These are phyloP conservation scores for Metschnikowia hibisci DNA, from an alignment of 805 yeast species.

Conservation along the genomic window DNA sequence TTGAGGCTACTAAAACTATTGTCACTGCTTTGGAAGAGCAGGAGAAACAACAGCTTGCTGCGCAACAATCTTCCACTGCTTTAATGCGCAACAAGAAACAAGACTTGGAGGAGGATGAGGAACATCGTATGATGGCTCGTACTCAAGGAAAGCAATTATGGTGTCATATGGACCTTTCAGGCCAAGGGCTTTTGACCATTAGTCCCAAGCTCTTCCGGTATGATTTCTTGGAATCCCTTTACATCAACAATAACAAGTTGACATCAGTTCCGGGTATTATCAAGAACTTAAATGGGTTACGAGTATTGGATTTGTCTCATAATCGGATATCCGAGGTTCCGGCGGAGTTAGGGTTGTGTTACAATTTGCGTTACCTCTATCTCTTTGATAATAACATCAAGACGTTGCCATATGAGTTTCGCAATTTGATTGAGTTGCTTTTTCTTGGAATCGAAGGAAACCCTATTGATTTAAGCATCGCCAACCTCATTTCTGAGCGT, in stretches of 20 bases:
- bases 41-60: constrained; percentile 39
- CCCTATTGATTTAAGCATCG: constrained; percentile 62
- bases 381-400: constrained; percentile 81
- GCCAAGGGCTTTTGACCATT: constrained; percentile 72
- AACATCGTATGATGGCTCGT: constrained; percentile 56
- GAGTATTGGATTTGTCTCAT: constrained; percentile 81
- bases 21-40: constrained; percentile 36
- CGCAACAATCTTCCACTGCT: constrained; percentile 20
- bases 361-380: constrained; percentile 73
- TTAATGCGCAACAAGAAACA: constrained; percentile 42
- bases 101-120: constrained; percentile 60
- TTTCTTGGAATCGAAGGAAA: constrained; percentile 94
- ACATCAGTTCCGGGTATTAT: constrained; percentile 64
- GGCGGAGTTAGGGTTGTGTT: constrained; percentile 76
- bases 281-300: constrained; percentile 62
- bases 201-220: constrained; percentile 77
- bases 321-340: constrained; percentile 75
- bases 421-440: constrained; percentile 76
- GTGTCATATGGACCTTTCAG: constrained; percentile 90
- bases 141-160: constrained; percentile 77
- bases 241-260: constrained; percentile 81
- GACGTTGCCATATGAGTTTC: constrained; percentile 78
- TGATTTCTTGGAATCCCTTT: constrained; percentile 79
- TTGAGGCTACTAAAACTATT: constrained; percentile 40
- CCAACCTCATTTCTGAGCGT: constrained; percentile 66